Conservation (phyloP, 1,284 basidiomycete genomes). For the Marasmius tenuissimus region DNA sequence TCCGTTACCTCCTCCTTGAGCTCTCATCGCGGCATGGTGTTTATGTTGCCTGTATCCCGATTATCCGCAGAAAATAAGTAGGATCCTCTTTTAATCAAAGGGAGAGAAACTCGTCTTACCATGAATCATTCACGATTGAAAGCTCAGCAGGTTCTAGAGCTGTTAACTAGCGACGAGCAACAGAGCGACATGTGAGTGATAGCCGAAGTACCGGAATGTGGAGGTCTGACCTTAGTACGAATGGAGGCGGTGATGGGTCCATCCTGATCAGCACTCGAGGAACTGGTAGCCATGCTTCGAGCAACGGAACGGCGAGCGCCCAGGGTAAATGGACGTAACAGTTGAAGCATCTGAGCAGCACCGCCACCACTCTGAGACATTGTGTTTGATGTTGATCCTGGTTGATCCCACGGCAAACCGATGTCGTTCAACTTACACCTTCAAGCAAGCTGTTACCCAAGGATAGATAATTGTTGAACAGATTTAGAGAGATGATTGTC, state of each 20-base stretch:
- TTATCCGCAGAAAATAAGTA: no score
- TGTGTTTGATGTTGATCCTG: background rate
- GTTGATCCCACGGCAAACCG: no score
- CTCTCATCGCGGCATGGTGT: conserved; percentile 75
- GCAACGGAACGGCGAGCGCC: background rate
- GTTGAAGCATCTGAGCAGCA: background rate
- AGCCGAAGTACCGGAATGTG: no score
- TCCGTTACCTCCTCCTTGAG: conserved; percentile 56
- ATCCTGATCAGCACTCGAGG: background rate
- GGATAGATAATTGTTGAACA: no score
- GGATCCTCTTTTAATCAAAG: conserved; percentile 49
- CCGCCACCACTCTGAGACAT: background rate
- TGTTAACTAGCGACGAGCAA: background rate
- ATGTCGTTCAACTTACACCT: no score
- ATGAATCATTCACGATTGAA: background rate
- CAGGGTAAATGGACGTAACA: background rate
- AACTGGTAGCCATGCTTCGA: background rate
- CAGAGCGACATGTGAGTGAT: background rate
- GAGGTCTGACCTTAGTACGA: background rate
- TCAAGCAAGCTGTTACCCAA: no score
- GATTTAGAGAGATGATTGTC: no score
- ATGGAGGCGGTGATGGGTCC: background rate
- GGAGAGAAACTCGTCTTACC: background rate
- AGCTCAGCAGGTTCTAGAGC: background rate
- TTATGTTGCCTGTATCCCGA: conserved; percentile 56